These are phyloP conservation scores for Leishmania mexicana DNA, from an alignment of 208 protist genomes.

Conservation along the genomic window DNA sequence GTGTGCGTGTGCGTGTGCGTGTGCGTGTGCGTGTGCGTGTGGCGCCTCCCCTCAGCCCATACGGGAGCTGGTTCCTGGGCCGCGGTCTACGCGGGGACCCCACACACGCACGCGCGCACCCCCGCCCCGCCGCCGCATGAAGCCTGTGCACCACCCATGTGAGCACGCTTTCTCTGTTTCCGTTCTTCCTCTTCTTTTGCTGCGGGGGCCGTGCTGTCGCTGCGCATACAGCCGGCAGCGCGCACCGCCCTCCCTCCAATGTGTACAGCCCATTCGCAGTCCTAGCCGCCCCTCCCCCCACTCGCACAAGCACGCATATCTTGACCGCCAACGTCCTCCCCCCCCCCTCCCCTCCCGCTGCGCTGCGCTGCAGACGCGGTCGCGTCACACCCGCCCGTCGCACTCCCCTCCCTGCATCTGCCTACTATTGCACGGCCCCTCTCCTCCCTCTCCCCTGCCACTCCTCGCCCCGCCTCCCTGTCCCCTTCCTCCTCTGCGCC, in stretches of 20 bases:
- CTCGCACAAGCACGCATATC: not conserved
- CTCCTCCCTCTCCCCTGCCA: not conserved
- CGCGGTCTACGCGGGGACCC: not conserved
- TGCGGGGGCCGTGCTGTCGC: not conserved
- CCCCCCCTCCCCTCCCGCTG: too few relatives aligned
- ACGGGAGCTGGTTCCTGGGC: too few relatives aligned
- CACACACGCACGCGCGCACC: not conserved
- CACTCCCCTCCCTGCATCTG: not conserved
- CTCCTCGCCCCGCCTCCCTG: not conserved
- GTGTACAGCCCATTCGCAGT: not conserved
- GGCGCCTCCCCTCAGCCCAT: too few relatives aligned
- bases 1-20: too few relatives aligned
- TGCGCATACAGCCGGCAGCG: too few relatives aligned
- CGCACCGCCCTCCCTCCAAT: not conserved
- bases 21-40: not conserved
- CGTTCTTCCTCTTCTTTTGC: not conserved
- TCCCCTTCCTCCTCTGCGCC: too few relatives aligned
- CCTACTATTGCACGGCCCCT: not conserved
- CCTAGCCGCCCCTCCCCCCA: not conserved
- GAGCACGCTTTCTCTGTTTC: not conserved
- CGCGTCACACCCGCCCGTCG: too few relatives aligned
- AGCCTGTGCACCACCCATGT: not conserved
- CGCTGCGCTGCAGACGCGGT: not conserved
- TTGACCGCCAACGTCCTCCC: not conserved
- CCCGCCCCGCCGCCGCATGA: too few relatives aligned